Evolutionary conservation across 1,284 basidiomycete species (phyloP).

Genomic region (Bjerkandera adusta): DNA sequence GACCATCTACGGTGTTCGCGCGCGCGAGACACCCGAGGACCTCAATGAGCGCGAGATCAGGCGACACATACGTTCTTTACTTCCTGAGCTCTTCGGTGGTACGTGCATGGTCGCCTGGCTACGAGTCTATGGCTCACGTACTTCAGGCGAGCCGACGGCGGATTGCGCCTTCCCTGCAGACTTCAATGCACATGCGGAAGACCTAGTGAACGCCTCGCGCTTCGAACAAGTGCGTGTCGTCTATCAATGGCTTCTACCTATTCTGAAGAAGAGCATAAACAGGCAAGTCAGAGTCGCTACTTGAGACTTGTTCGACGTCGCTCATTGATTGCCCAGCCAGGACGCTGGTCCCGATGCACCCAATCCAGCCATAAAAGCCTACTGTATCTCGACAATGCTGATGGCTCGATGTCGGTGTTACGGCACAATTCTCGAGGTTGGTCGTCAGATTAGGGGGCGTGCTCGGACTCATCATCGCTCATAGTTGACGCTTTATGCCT

Average conservation of each 20-base stretch:
- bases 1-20: constrained; percentile 62
- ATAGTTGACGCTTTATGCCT: constrained; percentile 58
- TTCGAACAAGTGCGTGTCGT: constrained; percentile 71
- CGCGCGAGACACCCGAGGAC: constrained; percentile 68
- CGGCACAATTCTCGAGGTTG: constrained; percentile 64
- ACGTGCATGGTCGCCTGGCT: constrained; percentile 8
- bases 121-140: not conserved
- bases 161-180: not conserved
- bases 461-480: not conserved
- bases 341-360: constrained; percentile 12
- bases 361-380: constrained; percentile 38
- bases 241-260: constrained; percentile 67
- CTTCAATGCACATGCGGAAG: not conserved
- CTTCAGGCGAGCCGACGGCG: constrained; percentile 28
- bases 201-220: constrained; percentile 41
- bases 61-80: constrained; percentile 57
- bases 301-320: not conserved
- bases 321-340: constrained; percentile 8
- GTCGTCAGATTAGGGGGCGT: constrained; percentile 18
- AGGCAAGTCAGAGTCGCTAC: constrained; percentile 34
- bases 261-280: constrained; percentile 50
- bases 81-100: constrained; percentile 73
- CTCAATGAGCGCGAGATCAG: constrained; percentile 64
- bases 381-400: constrained; percentile 55
- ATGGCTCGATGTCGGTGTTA: constrained; percentile 63